A percentile compares a stretch with the other conserved stretches of the same genome.
phyloP scores from a whole-genome alignment of 1,284 basidiomycete genomes.

The Sanguinoderma infundibulare region DNA sequence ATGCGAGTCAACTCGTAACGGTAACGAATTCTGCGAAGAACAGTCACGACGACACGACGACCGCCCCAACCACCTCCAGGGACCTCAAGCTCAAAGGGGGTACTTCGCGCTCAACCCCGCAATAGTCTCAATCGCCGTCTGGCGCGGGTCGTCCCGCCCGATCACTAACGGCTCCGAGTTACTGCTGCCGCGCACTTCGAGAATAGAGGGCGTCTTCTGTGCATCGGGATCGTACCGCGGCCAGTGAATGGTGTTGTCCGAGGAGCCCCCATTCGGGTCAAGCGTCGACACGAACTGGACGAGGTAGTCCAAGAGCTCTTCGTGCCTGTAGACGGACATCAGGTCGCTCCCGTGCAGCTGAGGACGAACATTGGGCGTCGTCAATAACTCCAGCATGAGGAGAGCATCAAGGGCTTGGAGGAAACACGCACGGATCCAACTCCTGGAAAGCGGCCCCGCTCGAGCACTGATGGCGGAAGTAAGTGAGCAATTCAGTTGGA shows the following conservation, averaged over 20 bases:
- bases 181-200: conserved; percentile 22
- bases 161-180: conserved; percentile 6
- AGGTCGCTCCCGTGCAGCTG: conserved; percentile 18
- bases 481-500: too few relatives aligned
- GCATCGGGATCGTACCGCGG: conserved; percentile 18
- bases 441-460: neutral
- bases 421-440: neutral
- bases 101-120: neutral
- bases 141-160: conserved; percentile 1
- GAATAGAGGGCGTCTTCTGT: conserved; percentile 14
- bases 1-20: too few relatives aligned
- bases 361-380: too few relatives aligned
- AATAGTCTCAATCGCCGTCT: neutral
- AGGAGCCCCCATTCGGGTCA: conserved; percentile 39
- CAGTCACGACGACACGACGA: too few relatives aligned
- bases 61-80: too few relatives aligned
- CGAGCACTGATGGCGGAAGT: neutral
- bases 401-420: neutral
- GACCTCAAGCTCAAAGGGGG: neutral
- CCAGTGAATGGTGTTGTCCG: conserved; percentile 15
- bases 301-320: conserved; percentile 14
- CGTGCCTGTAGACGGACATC: conserved; percentile 5
- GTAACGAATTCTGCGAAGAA: too few relatives aligned
- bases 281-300: conserved; percentile 15
- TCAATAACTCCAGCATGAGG: neutral